Percentiles rank a stretch among this genome's conserved stretches.
Conservation (phyloP, 129 eudicot species). For the Smallanthus sonchifolius region DNA sequence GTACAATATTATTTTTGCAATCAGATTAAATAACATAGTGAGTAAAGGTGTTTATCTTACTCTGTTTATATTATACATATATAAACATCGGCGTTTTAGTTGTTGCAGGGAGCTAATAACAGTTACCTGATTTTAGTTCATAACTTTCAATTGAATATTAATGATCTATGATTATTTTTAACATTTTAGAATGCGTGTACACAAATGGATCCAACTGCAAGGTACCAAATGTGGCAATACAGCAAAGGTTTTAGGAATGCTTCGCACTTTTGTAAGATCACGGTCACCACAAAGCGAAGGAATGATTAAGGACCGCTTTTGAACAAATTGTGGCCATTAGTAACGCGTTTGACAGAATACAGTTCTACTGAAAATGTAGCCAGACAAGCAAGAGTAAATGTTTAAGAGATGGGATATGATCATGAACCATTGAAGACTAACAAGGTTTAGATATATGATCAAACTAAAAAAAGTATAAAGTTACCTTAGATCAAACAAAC, state of each 20-base stretch:
- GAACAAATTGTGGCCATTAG: background rate
- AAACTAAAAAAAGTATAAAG: background rate
- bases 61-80: background rate
- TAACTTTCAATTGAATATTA: background rate
- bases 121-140: background rate
- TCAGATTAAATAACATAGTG: background rate
- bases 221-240: background rate
- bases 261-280: background rate
- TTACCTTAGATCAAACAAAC: background rate
- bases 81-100: constrained; percentile 2
- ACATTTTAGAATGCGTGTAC: background rate
- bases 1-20: background rate
- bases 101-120: background rate
- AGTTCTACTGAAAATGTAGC: background rate
- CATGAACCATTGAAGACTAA: background rate
- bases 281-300: background rate
- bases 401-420: background rate
- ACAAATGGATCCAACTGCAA: background rate
- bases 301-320: background rate
- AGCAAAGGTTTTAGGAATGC: constrained; percentile 2
- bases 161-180: background rate
- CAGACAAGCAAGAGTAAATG: background rate
- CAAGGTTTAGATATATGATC: background rate
- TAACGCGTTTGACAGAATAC: background rate
- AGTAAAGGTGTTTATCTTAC: constrained; percentile 1